Conservation (phyloP, 23 red algal species). For the Gracilariopsis chorda region DNA sequence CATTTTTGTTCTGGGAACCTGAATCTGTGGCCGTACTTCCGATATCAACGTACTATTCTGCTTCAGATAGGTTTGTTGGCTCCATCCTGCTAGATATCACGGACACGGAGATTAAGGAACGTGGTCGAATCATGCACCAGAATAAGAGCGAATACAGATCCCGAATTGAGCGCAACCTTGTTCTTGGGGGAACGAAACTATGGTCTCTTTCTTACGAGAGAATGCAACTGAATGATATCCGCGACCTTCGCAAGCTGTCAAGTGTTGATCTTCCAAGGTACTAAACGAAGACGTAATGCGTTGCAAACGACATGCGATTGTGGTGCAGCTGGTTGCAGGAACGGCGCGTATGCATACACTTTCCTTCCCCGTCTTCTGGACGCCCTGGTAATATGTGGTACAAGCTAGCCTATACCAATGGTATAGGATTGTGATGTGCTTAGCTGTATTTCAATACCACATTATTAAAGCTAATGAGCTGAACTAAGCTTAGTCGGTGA, state of each 20-base stretch:
- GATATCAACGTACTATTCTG: neutral
- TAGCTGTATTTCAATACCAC: no score
- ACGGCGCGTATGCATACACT: no score
- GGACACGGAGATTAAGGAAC: slow-evolving; percentile 2
- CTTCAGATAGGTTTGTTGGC: neutral
- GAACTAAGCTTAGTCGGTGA: no score
- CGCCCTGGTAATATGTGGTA: no score
- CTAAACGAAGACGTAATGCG: no score
- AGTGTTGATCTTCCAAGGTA: no score
- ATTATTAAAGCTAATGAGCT: no score
- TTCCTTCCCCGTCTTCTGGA: no score
- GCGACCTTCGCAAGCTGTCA: neutral
- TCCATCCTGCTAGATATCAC: slow-evolving; percentile 3
- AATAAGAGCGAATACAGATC: neutral
- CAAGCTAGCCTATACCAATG: no score
- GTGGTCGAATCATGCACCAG: slow-evolving; percentile 6
- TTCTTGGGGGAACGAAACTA: slow-evolving; percentile 16
- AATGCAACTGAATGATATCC: slow-evolving; percentile 32
- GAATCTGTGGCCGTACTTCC: slow-evolving; percentile 41
- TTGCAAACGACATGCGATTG: no score
- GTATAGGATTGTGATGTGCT: no score
- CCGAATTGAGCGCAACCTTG: neutral
- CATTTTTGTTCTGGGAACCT: slow-evolving; percentile 28
- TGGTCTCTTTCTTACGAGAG: slow-evolving; percentile 5
- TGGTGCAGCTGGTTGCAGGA: no score